phyloP scores from a whole-genome alignment of 2,329 filamentous ascomycete genomes.

The Botrytis squamosa region DNA sequence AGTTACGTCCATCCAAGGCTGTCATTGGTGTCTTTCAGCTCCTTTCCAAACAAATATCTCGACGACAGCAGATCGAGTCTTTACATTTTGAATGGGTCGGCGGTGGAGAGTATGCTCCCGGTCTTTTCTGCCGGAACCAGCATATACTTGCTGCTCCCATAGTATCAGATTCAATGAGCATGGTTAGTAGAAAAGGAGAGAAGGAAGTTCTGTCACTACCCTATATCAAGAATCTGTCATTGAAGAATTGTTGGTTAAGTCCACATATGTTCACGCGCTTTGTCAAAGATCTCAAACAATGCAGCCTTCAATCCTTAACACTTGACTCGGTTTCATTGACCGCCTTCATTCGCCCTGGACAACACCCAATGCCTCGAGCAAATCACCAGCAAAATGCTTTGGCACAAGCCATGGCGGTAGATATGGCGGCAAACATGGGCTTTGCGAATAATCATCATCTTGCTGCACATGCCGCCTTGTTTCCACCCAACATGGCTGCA shows the following conservation, averaged over 20 bases:
- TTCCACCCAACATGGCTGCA: neutral
- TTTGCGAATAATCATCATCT: neutral
- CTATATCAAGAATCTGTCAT: slow-evolving; percentile 55
- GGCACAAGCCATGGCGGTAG: slow-evolving; percentile 15
- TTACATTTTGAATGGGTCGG: slow-evolving; percentile 66
- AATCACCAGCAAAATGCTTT: slow-evolving; percentile 16
- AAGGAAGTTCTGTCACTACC: slow-evolving; percentile 51
- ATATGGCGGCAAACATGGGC: neutral
- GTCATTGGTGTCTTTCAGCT: slow-evolving; percentile 52
- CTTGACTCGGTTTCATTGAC: slow-evolving; percentile 66
- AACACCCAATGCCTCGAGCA: slow-evolving; percentile 26
- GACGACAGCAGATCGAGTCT: slow-evolving; percentile 51
- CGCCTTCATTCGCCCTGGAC: slow-evolving; percentile 42
- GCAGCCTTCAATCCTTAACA: slow-evolving; percentile 52
- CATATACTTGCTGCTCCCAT: slow-evolving; percentile 62
- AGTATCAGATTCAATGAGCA: slow-evolving; percentile 39
- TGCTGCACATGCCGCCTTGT: neutral
- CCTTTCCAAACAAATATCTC: slow-evolving; percentile 51
- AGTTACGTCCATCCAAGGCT: slow-evolving; percentile 52
- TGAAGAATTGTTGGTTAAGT: slow-evolving; percentile 69
- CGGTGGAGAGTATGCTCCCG: slow-evolving; percentile 65
- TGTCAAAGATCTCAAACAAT: slow-evolving; percentile 48
- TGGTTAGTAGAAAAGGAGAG: slow-evolving; percentile 34
- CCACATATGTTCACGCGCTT: slow-evolving; percentile 56
- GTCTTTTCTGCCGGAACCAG: slow-evolving; percentile 59